Conservation (phyloP, 2,329 filamentous ascomycete genomes). For the Sporothrix schenckii region DNA sequence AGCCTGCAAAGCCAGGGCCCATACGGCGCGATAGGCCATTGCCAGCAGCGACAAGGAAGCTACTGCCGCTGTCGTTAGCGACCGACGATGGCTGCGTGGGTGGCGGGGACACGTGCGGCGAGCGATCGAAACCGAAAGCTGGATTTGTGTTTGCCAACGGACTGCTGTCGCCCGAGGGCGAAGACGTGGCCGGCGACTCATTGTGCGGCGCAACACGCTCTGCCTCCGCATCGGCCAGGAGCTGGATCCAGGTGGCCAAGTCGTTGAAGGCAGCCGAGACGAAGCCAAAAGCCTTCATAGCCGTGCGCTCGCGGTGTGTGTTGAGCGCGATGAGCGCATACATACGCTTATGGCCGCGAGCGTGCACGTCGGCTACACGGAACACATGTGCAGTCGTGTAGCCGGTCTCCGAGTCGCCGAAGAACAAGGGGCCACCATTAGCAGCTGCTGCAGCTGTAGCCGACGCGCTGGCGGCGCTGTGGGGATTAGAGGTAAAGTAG, state of each 20-base stretch:
- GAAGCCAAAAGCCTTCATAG: constrained; percentile 67
- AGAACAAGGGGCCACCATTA: constrained; percentile 68
- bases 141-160: constrained; percentile 42
- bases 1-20: constrained; percentile 57
- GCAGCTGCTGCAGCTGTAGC: constrained; percentile 50
- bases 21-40: constrained; percentile 61
- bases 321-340: constrained; percentile 69
- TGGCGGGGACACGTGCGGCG: constrained; percentile 37
- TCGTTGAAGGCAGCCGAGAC: constrained; percentile 66
- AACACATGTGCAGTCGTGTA: constrained; percentile 73
- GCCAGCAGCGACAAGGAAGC: constrained; percentile 59
- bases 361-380: constrained; percentile 68
- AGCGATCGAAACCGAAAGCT: constrained; percentile 39
- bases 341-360: constrained; percentile 68
- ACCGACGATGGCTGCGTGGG: constrained; percentile 38
- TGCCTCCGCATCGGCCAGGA: constrained; percentile 64
- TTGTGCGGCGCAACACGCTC: constrained; percentile 51
- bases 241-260: constrained; percentile 66
- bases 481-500: constrained; percentile 39
- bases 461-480: constrained; percentile 55
- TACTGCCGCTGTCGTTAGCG: constrained; percentile 49
- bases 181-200: constrained; percentile 46
- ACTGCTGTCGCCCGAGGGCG: constrained; percentile 44
- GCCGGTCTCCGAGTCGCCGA: constrained; percentile 65
- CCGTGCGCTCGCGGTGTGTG: constrained; percentile 65